Conservation (phyloP, 1,139 yeast species). For the Suhomyces maxii region DNA sequence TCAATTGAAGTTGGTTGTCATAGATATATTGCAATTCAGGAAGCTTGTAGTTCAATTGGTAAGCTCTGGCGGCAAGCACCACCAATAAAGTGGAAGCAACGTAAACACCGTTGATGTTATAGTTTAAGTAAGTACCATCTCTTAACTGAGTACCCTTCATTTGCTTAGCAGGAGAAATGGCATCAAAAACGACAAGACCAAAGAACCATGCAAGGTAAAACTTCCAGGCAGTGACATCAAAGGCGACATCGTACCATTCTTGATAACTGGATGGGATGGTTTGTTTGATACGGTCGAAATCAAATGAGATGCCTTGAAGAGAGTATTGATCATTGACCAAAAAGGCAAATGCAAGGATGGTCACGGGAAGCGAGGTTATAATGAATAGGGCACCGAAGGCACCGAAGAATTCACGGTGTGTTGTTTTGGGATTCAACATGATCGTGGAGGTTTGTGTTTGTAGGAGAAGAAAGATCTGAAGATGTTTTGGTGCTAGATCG, state of each 20-base stretch:
- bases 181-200: constrained; percentile 61
- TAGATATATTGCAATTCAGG: constrained; percentile 83
- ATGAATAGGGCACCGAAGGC: constrained; percentile 69
- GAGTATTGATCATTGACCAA: constrained; percentile 58
- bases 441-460: too few relatives aligned
- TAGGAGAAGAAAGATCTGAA: too few relatives aligned
- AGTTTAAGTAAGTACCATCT: constrained; percentile 68
- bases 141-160: constrained; percentile 70
- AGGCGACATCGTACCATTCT: constrained; percentile 28
- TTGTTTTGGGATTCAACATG: constrained; percentile 68
- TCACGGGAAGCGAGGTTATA: constrained; percentile 64
- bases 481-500: too few relatives aligned
- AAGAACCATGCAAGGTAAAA: constrained; percentile 78
- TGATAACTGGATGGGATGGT: constrained; percentile 28
- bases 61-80: constrained; percentile 52
- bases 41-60: constrained; percentile 50
- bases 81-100: constrained; percentile 50
- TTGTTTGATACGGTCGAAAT: constrained; percentile 31
- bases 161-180: constrained; percentile 68
- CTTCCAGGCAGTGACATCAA: constrained; percentile 53
- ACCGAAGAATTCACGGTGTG: constrained; percentile 75
- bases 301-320: constrained; percentile 47
- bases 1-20: constrained; percentile 64
- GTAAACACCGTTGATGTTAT: constrained; percentile 79
- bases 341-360: constrained; percentile 60